Base-by-base conservation (phyloP, 495 filamentous ascomycete species). In the Amorphotheca resinae region DNA sequence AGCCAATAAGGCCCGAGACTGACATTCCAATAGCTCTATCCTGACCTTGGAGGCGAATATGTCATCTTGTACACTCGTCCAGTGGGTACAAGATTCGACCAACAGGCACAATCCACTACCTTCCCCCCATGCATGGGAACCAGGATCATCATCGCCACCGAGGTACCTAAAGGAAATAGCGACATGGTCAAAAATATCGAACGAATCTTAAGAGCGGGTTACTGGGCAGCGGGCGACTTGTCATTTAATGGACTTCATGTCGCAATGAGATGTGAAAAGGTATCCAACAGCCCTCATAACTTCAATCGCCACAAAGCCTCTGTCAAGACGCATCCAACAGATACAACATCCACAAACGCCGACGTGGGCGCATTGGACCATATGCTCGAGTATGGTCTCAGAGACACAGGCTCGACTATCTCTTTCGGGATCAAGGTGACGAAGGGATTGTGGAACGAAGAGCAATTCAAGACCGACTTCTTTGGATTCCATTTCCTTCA, bases 401-500 rank as follows among this genome's bases (percentile, higher is more conserved):
- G 25, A 28, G 25, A 28, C 25, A 11, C 25, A 28, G 25, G 25
- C 25, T 5, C 25, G 5, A 8, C 32, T 6, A 34, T 21, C 3
- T 16, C 14, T 2, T 42, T 42, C 9, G 39, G 39, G n/a, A 18
- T 42, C 12, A 42, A 42, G 14, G 32, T 34, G 6, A 17, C 6
- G 12, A 17, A 6, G 7, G 32, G 14, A 6, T 4, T 4, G 32
- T 14, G 16, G 16, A 5, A 6, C 16, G 32, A 34, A 16, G 11
- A 11, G 5, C 25, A 11, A 5, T 5, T 5, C 5, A 4, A 26
- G n/a, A 2, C 2, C 21, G 21, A 9, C 2, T 14, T 15, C 2
- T 40, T 12, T 22, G 39, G 39, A 6, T 42, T 42, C 16, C 12
- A 42, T 12, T 42, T 42, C 26, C 12, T 42, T 8, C 15, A 42